Evolutionary conservation across 106 monocot species (phyloP), one percentile per base, ranked within the genome.

Genomic region (Acanthochlamys bracteata): DNA sequence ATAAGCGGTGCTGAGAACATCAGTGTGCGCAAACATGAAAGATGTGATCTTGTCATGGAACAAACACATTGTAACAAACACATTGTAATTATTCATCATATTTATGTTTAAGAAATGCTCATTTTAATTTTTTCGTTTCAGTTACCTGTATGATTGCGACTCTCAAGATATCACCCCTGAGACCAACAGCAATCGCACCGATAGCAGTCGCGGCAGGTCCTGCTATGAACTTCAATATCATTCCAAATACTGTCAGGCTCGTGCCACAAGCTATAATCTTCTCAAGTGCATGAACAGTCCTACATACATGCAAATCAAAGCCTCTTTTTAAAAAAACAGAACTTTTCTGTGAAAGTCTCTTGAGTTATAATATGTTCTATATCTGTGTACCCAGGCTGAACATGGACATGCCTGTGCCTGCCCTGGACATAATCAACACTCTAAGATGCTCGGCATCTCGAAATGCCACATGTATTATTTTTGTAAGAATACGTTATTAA

Each of bases 271-370:
- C 57, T 3, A 93, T 39, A 0, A 93, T 46, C 80, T 83, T 93
- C 68, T 85, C 76, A n/a, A 61, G 33, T n/a, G 89, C 89, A 89
- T 93, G 69, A 93, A 93, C 27, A 89, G 56, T 3, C 93, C 93
- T 93, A 13, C 12, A 39, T 14, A 33, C 33, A 33, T 33, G 33
- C n/a, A 33, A 33, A 33, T 33, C 33, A 33, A 3, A 33, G n/a
- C n/a, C n/a, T n/a, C n/a, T n/a, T n/a, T n/a, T n/a, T n/a, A n/a
- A n/a, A n/a, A n/a, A n/a, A n/a, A n/a, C n/a, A n/a, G n/a, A n/a
- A n/a, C n/a, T n/a, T n/a, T n/a, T n/a, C n/a, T n/a, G n/a, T n/a
- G n/a, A n/a, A n/a, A n/a, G n/a, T n/a, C n/a, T n/a, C n/a, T n/a
- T n/a, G n/a, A n/a, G n/a, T n/a, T n/a, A n/a, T n/a, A n/a, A n/a